phyloP scores from a whole-genome alignment of 2,329 filamentous ascomycete genomes.

The Ilyonectria destructans region DNA sequence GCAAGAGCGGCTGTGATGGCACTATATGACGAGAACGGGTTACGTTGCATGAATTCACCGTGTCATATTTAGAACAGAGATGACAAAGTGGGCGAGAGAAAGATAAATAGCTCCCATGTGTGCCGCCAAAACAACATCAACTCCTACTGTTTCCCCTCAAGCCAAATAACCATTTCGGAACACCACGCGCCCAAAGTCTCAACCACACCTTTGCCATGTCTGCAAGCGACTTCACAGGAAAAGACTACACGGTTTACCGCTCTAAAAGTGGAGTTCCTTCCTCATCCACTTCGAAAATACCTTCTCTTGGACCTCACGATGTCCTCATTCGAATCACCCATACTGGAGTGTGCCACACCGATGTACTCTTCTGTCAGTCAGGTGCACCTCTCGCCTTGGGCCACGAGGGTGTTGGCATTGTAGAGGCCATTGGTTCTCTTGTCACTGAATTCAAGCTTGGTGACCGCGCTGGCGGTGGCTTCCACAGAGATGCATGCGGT shows the following conservation, averaged over 20 bases:
- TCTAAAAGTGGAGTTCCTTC: conserved; percentile 8
- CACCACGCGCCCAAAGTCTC: too few species aligned
- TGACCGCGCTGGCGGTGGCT: conserved; percentile 61
- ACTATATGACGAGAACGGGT: too few species aligned
- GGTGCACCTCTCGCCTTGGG: conserved; percentile 57
- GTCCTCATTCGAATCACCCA: conserved; percentile 35
- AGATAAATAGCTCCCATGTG: too few species aligned
- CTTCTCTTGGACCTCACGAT: conserved; percentile 29
- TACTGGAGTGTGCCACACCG: conserved; percentile 31
- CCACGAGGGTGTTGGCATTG: conserved; percentile 67
- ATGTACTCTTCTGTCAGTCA: not conserved
- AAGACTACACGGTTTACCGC: conserved; percentile 27
- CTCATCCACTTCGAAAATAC: conserved; percentile 10
- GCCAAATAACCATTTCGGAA: too few species aligned
- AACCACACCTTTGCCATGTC: not conserved
- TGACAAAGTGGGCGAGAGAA: too few species aligned
- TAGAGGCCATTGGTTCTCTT: conserved; percentile 61
- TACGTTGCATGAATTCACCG: too few species aligned
- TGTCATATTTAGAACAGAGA: too few species aligned
- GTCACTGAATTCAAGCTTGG: conserved; percentile 63
- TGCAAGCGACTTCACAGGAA: conserved; percentile 10
- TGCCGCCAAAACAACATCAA: too few species aligned
- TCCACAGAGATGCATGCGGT: conserved; percentile 66
- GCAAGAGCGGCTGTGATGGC: too few species aligned
- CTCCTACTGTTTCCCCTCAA: too few species aligned